A percentile compares a stretch with the other conserved stretches of the same genome.
phyloP scores from a whole-genome alignment of 2,329 filamentous ascomycete genomes.

The Neospermospora avenae region DNA sequence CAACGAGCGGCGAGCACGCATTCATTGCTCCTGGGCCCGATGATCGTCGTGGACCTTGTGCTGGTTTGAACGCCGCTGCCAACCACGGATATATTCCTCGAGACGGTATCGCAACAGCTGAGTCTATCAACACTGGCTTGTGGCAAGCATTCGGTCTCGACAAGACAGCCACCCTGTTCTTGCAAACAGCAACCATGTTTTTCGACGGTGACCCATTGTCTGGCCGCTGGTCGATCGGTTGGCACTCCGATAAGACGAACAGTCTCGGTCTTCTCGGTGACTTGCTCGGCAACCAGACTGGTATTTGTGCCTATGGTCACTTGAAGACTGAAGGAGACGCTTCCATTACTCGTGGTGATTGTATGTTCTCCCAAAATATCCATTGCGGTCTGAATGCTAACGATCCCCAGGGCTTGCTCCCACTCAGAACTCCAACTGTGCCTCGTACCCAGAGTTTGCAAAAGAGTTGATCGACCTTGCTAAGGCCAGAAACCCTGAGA shows the following conservation, averaged over 20 bases:
- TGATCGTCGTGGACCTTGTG: conserved; percentile 29
- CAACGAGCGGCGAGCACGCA: conserved; percentile 15
- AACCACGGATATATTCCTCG: conserved; percentile 39
- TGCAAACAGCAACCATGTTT: conserved; percentile 18
- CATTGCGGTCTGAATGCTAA: neutral
- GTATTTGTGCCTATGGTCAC: conserved; percentile 21
- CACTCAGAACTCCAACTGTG: conserved; percentile 21
- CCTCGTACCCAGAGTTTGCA: conserved; percentile 20
- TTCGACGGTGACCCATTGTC: conserved; percentile 23
- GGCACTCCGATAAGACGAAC: conserved; percentile 15
- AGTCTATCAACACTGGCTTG: conserved; percentile 10
- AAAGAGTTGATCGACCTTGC: conserved; percentile 20
- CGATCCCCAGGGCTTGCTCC: conserved; percentile 8
- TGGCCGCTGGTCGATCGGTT: conserved; percentile 19
- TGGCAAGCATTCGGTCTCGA: conserved; percentile 21
- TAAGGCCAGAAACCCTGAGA: conserved; percentile 9
- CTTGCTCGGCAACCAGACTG: conserved; percentile 18
- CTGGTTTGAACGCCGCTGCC: conserved; percentile 40
- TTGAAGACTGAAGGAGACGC: conserved; percentile 20
- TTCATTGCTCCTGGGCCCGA: conserved; percentile 15
- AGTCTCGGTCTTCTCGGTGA: conserved; percentile 14
- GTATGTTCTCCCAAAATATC: neutral
- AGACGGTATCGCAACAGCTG: conserved; percentile 14
- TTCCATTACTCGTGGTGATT: conserved; percentile 22
- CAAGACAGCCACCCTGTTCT: conserved; percentile 17